A percentile compares a stretch with the other conserved stretches of the same genome.
Conservation (phyloP, 108 stramenopile species). For the Skeletonema costatum region DNA sequence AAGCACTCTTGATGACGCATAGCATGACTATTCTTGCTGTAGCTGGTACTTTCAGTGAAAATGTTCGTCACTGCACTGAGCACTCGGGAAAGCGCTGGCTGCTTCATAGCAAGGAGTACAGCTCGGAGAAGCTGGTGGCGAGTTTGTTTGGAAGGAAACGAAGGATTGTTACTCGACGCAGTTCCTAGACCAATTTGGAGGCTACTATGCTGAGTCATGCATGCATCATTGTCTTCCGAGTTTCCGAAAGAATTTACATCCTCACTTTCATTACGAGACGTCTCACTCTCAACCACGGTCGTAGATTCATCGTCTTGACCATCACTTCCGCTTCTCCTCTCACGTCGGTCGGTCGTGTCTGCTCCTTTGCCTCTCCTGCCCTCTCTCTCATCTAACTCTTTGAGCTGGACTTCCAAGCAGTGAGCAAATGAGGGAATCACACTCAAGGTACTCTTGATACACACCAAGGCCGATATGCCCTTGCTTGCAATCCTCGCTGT, state of each 20-base stretch:
- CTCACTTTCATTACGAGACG: slow-evolving; percentile 22
- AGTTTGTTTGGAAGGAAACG: slow-evolving; percentile 8
- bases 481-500: slow-evolving; percentile 71
- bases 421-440: slow-evolving; percentile 69
- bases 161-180: slow-evolving; percentile 17
- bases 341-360: background rate
- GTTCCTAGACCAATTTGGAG: slow-evolving; percentile 77
- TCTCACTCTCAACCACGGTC: slow-evolving; percentile 37
- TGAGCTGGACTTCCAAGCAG: slow-evolving; percentile 70
- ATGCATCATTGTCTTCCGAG: slow-evolving; percentile 37
- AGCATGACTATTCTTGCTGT: slow-evolving; percentile 74
- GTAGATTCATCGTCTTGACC: slow-evolving; percentile 31
- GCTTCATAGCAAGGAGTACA: slow-evolving; percentile 70
- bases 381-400: slow-evolving; percentile 42
- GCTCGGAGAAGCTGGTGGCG: slow-evolving; percentile 78
- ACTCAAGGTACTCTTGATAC: slow-evolving; percentile 79
- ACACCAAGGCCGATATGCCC: slow-evolving; percentile 86
- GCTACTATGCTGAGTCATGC: slow-evolving; percentile 52
- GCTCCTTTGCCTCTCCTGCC: background rate
- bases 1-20: slow-evolving; percentile 94
- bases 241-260: slow-evolving; percentile 12
- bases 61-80: slow-evolving; percentile 61
- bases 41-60: slow-evolving; percentile 80
- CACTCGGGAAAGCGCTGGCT: slow-evolving; percentile 70
- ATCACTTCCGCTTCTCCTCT: slow-evolving; percentile 14